Evolutionary conservation across 1,139 yeast genomes (phyloP), one percentile per base, ranked within the genome.

Genomic region (Geotrichum reessii): DNA sequence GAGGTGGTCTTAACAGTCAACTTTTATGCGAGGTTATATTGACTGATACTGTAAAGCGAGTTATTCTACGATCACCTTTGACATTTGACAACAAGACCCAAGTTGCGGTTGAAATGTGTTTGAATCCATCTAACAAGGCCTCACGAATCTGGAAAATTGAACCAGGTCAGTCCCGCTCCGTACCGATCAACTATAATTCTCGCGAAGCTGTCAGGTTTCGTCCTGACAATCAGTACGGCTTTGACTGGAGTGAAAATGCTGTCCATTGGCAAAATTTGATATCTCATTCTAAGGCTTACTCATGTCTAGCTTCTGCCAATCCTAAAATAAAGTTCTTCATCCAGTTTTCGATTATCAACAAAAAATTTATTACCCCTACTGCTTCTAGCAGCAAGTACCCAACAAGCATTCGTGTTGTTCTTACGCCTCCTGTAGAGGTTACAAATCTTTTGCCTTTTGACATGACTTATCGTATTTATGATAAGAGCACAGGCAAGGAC

Each of bases 401-500:
- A 5, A 11, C 44, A 3, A 44, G 52, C 25, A 42, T 47, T 40
- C 81, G 78, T 11, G 73, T 93, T 47, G 80, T 85, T 1, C 75
- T 93, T 22, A 85, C 95, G 0, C 92, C 98, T 0, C 98, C 99
- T 0, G 74, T 93, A 46, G 90, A 87, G 65, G 78, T 93, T 62
- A 91, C 87, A 65, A 93, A 93, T 66, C 75, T 90, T 59, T 72
- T 93, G 54, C 98, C 99, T 0, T 88, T 81, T 68, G 96, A 89
- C 66, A 74, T 92, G 55, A 77, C 81, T 22, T 90, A 87, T 72
- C 76, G 88, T 59, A 77, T 93, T 25, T 88, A 87, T 69, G 95
- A 90, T 69, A 88, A 88, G 67, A 83, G 82, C 27, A 77, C 84
- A 21, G 82, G 81, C 59, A 80, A 80, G 62, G 95, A 86, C 62